Conservation (phyloP, 148 eudicot species). For the Diospyros kaki region DNA sequence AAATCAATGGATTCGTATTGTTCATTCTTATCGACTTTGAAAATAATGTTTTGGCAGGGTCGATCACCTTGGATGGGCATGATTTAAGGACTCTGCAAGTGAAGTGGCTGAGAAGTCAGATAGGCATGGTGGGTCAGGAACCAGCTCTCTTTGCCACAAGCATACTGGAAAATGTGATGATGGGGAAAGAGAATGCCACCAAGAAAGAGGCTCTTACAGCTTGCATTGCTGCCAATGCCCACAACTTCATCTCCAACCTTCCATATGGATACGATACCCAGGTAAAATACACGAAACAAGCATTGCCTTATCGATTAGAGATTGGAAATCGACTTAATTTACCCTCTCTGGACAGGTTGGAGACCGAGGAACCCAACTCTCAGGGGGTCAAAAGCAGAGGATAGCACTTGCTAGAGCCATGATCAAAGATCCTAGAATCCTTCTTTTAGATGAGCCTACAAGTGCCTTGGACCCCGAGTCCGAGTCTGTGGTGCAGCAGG, state of each 20-base stretch:
- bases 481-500: conserved; percentile 39
- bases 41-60: conserved; percentile 22
- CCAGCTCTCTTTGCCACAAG: conserved; percentile 40
- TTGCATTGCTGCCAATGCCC: conserved; percentile 45
- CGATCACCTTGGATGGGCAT: conserved; percentile 39
- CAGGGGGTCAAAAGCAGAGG: conserved; percentile 51
- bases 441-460: conserved; percentile 47
- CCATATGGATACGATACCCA: conserved; percentile 44
- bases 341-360: conserved; percentile 34
- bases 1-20: not conserved
- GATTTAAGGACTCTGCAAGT: conserved; percentile 45
- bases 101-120: conserved; percentile 49
- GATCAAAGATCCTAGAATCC: conserved; percentile 46
- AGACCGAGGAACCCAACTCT: conserved; percentile 45
- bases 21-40: not conserved
- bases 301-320: not conserved
- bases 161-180: conserved; percentile 49
- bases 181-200: conserved; percentile 51
- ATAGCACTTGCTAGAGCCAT: conserved; percentile 56
- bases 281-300: conserved; percentile 15
- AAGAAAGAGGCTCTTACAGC: conserved; percentile 44
- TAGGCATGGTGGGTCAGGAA: conserved; percentile 55
- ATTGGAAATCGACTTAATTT: no score
- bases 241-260: conserved; percentile 31
- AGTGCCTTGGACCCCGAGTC: conserved; percentile 53